phyloP scores from a whole-genome alignment of 73 alveolate species.

The Vitrella brassicaformis region DNA sequence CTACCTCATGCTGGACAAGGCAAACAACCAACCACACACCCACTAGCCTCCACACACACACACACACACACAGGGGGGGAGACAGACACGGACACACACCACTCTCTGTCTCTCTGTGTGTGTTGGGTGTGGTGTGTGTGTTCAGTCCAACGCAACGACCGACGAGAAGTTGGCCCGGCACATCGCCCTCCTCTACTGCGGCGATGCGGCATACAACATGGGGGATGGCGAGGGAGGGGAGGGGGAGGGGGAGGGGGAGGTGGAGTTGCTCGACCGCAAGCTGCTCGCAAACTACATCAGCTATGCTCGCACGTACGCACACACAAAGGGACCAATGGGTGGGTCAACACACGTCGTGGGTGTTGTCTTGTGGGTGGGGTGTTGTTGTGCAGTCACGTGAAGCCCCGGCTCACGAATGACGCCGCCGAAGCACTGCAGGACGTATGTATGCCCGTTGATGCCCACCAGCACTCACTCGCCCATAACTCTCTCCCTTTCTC shows the following conservation, averaged over 20 bases:
- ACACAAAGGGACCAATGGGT: too few species aligned
- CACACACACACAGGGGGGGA: constrained; percentile 15
- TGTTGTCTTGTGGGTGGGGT: too few species aligned
- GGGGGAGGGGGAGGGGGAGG: constrained; percentile 40
- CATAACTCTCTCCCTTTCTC: too few species aligned
- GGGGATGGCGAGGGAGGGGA: constrained; percentile 39
- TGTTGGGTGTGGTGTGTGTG: neutral
- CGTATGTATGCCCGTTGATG: too few species aligned
- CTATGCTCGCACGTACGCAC: constrained; percentile 60
- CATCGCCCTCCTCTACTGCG: constrained; percentile 22
- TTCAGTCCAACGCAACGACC: neutral
- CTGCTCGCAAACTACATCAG: constrained; percentile 62
- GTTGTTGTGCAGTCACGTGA: too few species aligned
- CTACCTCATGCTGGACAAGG: constrained; percentile 86
- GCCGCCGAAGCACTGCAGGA: too few species aligned
- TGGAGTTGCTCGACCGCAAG: constrained; percentile 49
- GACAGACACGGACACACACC: neutral
- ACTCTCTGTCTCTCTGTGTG: neutral
- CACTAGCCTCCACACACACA: too few species aligned
- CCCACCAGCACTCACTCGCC: too few species aligned
- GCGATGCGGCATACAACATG: constrained; percentile 82
- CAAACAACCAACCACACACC: too few species aligned
- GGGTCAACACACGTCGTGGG: too few species aligned
- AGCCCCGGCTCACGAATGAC: too few species aligned
- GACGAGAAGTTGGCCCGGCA: constrained; percentile 7